Evolutionary conservation across 2,329 filamentous ascomycete species (phyloP), one percentile per base, ranked within the genome.

Genomic region (Pseudophaeomoniella oleicola): DNA sequence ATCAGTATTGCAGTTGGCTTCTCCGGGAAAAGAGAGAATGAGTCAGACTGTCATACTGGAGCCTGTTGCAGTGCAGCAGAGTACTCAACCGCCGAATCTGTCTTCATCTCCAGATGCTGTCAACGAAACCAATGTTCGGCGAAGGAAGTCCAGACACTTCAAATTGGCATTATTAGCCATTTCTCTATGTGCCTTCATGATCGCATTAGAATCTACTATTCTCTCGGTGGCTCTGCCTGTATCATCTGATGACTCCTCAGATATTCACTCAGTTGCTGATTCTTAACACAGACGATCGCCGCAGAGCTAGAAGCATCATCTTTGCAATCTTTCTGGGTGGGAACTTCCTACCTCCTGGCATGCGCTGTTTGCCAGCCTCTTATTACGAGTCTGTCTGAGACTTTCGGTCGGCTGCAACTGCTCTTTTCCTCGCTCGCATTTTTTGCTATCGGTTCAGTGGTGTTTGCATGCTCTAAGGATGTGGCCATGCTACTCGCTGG

Each of bases 171-270:
- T 70, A 46, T 44, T 49, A 11, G 62, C 66, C 19, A 52, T 73
- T 4, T 58, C 56, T 17, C 53, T 68, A 35, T 55, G 75, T 36
- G 62, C 63, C 4, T 53, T 75, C 11, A 67, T 69, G 47, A 64
- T 67, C 5, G 69, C 71, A n/a, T 57, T 75, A n/a, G 72, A 76
- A 47, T 69, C 70, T 1, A 75, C 71, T 2, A 71, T 65, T 4
- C 55, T 75, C 33, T 67, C 66, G 4, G 67, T 72, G 4, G 74
- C 76, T 3, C 18, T 43, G 13, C 35, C 60, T 51, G 48, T 51
- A 41, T 10, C 10, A 31, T 32, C 15, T 16, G 30, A 11, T 5
- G 16, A 10, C 10, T 10, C 13, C 10, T 29, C 22, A 10, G 10
- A 10, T 29, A 13, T 10, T 13, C 10, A 29, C 10, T 10, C 10